Evolutionary conservation across 176 grass and related monocot genomes (phyloP).

Genomic region (Hyparrhenia diplandra): DNA sequence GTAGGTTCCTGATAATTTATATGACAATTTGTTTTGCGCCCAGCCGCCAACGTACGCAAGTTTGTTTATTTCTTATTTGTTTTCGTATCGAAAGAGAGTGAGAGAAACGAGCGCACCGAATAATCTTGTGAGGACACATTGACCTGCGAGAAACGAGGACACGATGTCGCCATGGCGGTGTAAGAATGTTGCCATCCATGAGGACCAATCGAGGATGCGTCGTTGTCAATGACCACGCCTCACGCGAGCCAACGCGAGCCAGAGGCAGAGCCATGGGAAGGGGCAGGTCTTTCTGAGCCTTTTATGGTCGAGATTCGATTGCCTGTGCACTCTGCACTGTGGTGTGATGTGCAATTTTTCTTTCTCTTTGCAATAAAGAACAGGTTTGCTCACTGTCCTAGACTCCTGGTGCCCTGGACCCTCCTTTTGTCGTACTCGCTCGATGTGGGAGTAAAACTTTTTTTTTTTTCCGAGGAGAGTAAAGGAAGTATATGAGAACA

Average conservation of each 20-base stretch:
- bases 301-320: conserved; percentile 8
- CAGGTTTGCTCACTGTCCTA: background rate
- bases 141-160: background rate
- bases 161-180: conserved; percentile 53
- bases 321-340: background rate
- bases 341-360: background rate
- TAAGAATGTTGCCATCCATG: conserved; percentile 45
- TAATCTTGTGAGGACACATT: background rate
- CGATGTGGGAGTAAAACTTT: background rate
- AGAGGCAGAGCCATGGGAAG: too few relatives aligned
- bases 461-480: background rate
- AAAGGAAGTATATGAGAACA: too few relatives aligned
- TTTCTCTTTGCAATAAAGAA: background rate
- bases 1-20: background rate
- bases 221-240: conserved; percentile 8
- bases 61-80: background rate
- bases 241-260: background rate
- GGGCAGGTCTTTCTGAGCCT: background rate
- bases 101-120: background rate
- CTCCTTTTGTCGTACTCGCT: background rate
- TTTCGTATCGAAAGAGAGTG: too few relatives aligned
- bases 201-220: background rate
- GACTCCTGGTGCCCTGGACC: too few relatives aligned
- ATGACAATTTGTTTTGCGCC: background rate
- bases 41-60: too few relatives aligned